A percentile compares a stretch with the other conserved stretches of the same genome.
These are phyloP conservation scores for Boletus vermiculosoides DNA, from an alignment of 768 basidiomycete genomes.

Conservation along the genomic window DNA sequence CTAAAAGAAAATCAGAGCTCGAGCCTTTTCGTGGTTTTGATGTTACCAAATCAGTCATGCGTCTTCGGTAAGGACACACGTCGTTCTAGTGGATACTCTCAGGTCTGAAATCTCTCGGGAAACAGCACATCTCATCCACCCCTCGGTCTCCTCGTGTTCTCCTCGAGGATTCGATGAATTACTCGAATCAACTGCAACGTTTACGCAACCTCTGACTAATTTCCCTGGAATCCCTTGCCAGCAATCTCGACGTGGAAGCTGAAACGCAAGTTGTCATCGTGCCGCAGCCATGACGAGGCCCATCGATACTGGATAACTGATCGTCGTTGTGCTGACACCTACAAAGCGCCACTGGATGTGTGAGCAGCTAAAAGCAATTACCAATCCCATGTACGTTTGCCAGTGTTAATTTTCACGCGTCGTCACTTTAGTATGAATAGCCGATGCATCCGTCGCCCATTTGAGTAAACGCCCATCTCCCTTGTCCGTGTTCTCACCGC, in stretches of 20 bases:
- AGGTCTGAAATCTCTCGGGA: background rate
- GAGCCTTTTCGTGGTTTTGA: background rate
- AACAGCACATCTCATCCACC: conserved; percentile 4
- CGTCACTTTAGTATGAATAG: background rate
- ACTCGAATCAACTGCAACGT: conserved; percentile 8
- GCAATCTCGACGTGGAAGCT: background rate
- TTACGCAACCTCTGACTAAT: conserved; percentile 19
- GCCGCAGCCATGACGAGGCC: background rate
- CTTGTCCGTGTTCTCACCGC: background rate
- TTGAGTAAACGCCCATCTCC: conserved; percentile 5
- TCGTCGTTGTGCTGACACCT: background rate
- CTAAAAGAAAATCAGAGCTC: background rate
- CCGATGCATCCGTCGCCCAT: conserved; percentile 4
- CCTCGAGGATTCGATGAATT: conserved; percentile 26
- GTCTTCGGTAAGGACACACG: background rate
- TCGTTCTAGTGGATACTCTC: background rate
- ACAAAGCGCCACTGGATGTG: background rate
- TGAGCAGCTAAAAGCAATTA: conserved; percentile 3
- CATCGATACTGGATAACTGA: background rate
- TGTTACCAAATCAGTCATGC: conserved; percentile 1
- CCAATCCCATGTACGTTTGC: background rate
- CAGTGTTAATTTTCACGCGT: conserved; percentile 5
- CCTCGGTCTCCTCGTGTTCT: conserved; percentile 18
- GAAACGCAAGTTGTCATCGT: background rate
- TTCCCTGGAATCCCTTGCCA: background rate